Conservation (phyloP, 148 eudicot species). For the Vaccinium darrowii region DNA sequence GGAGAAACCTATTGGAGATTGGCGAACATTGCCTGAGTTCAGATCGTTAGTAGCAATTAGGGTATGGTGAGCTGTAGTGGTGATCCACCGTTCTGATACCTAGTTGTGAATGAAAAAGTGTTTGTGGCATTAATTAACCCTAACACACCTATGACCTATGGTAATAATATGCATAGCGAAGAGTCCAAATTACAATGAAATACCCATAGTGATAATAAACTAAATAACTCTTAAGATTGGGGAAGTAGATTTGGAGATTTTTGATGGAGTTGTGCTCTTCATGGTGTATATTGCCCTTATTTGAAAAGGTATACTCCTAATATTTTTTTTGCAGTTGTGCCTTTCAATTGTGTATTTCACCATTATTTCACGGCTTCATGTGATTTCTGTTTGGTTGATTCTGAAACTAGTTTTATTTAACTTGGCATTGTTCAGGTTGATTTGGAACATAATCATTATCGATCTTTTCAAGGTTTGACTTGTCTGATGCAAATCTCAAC, state of each 20-base stretch:
- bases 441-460: constrained; percentile 92
- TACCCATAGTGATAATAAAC: neutral
- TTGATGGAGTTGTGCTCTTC: neutral
- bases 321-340: neutral
- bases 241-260: neutral
- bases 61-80: neutral
- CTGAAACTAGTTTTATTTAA: neutral
- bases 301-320: neutral
- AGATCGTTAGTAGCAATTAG: neutral
- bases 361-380: neutral
- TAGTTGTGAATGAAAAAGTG: neutral
- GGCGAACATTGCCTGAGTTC: neutral
- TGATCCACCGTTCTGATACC: neutral
- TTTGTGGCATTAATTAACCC: neutral
- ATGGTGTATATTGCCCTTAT: neutral
- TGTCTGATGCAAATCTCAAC: constrained; percentile 99
- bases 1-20: too few relatives aligned
- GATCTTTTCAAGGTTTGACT: constrained; percentile 92
- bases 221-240: neutral
- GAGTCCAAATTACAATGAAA: neutral
- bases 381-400: constrained; percentile 3
- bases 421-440: constrained; percentile 60
- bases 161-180: neutral
- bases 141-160: neutral
- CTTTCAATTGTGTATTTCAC: neutral